Conservation (phyloP, 2,329 filamentous ascomycete genomes). For the Trichoderma koningii region DNA sequence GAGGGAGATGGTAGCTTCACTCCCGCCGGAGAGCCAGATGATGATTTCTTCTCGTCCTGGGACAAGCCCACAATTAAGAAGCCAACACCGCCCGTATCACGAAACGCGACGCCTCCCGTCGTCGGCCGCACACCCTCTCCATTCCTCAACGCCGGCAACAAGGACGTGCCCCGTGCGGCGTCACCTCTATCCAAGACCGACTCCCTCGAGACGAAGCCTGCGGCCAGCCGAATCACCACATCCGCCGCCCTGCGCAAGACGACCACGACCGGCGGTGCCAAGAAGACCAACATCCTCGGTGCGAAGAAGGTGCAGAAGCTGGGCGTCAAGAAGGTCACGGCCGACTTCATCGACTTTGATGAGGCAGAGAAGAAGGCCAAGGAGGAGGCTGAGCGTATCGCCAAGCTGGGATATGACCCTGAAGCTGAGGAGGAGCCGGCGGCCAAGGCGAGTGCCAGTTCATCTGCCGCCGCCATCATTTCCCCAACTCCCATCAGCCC, state of each 20-base stretch:
- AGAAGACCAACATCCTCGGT: constrained; percentile 83
- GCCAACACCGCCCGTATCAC: constrained; percentile 88
- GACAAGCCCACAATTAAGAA: constrained; percentile 97
- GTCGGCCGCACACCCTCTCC: constrained; percentile 84
- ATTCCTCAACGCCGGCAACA: constrained; percentile 78
- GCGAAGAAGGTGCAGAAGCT: constrained; percentile 84
- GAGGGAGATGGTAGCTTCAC: constrained; percentile 70
- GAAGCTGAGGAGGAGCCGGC: constrained; percentile 72
- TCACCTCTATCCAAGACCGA: constrained; percentile 75
- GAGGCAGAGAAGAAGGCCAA: constrained; percentile 96
- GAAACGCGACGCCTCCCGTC: constrained; percentile 81
- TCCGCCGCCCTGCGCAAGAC: constrained; percentile 83
- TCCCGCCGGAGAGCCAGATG: constrained; percentile 80
- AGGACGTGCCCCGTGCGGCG: constrained; percentile 72
- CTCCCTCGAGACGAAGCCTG: constrained; percentile 55
- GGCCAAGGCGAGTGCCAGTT: constrained; percentile 47
- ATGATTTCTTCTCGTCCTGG: constrained; percentile 99
- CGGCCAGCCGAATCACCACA: constrained; percentile 72
- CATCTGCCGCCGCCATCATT: constrained; percentile 63
- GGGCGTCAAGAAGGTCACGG: constrained; percentile 86
- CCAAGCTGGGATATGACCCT: constrained; percentile 92
- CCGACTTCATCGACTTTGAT: constrained; percentile 88
- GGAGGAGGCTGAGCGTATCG: constrained; percentile 94
- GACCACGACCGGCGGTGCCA: constrained; percentile 61
- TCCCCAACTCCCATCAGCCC: constrained; percentile 77